These are phyloP conservation scores for Taphrina communis DNA, from an alignment of 1,139 yeast species.

Conservation along the genomic window DNA sequence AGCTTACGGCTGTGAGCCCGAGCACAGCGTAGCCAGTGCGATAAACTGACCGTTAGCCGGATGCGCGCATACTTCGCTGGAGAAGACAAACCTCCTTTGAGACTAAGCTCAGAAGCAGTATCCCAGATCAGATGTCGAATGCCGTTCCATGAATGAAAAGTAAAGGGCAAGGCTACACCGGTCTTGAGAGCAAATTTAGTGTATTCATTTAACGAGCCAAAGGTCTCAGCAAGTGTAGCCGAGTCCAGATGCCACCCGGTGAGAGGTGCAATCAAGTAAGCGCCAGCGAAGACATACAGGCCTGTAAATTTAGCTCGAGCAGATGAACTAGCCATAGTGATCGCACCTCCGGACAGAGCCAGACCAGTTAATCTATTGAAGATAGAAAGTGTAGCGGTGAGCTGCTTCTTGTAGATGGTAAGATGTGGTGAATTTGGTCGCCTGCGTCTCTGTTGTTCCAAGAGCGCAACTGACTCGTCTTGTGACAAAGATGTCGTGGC, in stretches of 20 bases:
- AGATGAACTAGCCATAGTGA: too few relatives aligned
- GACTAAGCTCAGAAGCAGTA: conserved; percentile 40
- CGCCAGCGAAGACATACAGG: conserved; percentile 73
- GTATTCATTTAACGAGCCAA: conserved; percentile 63
- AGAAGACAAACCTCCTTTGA: conserved; percentile 49
- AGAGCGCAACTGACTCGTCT: conserved; percentile 69
- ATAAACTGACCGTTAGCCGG: conserved; percentile 74
- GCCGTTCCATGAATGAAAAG: conserved; percentile 84
- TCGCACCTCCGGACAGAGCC: conserved; percentile 66
- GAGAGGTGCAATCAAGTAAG: conserved; percentile 73
- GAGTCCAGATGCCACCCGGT: conserved; percentile 68
- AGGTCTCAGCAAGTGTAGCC: conserved; percentile 59
- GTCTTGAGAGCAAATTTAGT: conserved; percentile 71
- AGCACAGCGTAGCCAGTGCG: conserved; percentile 87
- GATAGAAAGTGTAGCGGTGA: conserved; percentile 79
- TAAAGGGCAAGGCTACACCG: conserved; percentile 77
- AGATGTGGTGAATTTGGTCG: conserved; percentile 94
- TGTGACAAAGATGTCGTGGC: conserved; percentile 63
- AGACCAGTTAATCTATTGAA: conserved; percentile 91
- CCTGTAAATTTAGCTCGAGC: conserved; percentile 9
- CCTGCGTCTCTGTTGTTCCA: conserved; percentile 79
- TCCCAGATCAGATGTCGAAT: conserved; percentile 73
- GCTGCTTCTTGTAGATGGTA: conserved; percentile 84
- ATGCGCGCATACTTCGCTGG: conserved; percentile 76
- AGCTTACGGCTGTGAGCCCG: conserved; percentile 62